Evolutionary conservation across 257 asterid genomes (phyloP).

Genomic region (Forsythia viridissima): DNA sequence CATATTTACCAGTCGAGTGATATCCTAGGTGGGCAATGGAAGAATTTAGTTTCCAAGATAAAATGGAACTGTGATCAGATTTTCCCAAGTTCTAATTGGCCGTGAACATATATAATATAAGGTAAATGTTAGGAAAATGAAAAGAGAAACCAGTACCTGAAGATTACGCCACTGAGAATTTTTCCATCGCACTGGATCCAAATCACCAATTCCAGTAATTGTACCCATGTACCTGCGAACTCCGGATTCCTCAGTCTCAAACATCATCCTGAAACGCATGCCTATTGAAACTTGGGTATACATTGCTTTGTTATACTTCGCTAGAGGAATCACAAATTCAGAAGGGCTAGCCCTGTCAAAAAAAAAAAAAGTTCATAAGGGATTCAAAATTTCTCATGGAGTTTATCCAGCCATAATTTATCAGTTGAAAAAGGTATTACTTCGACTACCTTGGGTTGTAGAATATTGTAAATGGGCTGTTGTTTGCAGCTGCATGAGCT

Average conservation of each 20-base stretch:
- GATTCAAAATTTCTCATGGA: neutral
- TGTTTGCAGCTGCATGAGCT: slow-evolving; percentile 97
- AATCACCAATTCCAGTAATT: slow-evolving; percentile 68
- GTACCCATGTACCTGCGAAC: slow-evolving; percentile 98
- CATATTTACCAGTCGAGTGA: neutral
- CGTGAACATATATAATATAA: neutral
- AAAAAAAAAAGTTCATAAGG: neutral
- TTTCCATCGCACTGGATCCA: slow-evolving; percentile 88
- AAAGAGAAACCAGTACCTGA: slow-evolving; percentile 53
- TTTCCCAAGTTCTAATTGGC: neutral
- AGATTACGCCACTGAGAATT: slow-evolving; percentile 96
- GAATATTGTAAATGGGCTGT: slow-evolving; percentile 86
- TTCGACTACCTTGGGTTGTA: slow-evolving; percentile 79
- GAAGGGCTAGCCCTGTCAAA: slow-evolving; percentile 86
- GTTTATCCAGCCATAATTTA: neutral
- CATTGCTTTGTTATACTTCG: slow-evolving; percentile 88
- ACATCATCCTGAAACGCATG: slow-evolving; percentile 97
- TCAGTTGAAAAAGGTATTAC: neutral
- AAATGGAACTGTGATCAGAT: neutral
- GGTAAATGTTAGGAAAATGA: neutral
- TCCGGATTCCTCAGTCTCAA: slow-evolving; percentile 95
- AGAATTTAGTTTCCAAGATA: neutral
- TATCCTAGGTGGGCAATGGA: neutral
- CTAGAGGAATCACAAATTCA: slow-evolving; percentile 92
- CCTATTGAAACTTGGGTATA: slow-evolving; percentile 86